Evolutionary conservation across 2,329 filamentous ascomycete genomes (phyloP).

Genomic region (Podosphaera leucotricha): DNA sequence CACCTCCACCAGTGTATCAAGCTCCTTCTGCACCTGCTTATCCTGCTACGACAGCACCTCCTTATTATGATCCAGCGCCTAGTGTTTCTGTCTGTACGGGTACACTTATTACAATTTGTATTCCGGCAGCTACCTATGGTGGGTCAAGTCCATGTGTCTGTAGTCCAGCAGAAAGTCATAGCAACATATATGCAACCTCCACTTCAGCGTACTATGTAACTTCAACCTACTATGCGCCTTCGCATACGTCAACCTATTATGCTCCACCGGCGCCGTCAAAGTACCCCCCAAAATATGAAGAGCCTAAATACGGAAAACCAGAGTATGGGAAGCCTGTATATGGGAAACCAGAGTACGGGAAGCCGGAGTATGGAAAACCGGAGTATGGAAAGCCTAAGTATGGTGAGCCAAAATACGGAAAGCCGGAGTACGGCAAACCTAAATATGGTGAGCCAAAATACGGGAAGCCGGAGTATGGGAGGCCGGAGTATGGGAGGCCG

Average conservation of each 20-base stretch:
- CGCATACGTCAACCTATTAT: not conserved
- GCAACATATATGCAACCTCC: not conserved
- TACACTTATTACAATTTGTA: not conserved
- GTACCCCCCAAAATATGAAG: not conserved
- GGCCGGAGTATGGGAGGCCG: too few species aligned
- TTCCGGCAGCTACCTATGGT: not conserved
- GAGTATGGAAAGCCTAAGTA: not conserved
- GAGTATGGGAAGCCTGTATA: not conserved
- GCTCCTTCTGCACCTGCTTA: not conserved
- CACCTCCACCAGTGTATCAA: not conserved
- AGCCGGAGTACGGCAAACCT: not conserved
- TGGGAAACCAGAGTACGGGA: not conserved
- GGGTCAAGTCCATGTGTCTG: not conserved
- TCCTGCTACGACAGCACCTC: not conserved
- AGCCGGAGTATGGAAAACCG: not conserved
- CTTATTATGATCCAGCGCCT: not conserved
- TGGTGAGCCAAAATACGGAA: not conserved
- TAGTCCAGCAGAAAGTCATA: not conserved
- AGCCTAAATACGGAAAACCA: not conserved
- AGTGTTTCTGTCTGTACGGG: not conserved
- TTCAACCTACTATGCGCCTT: too few species aligned
- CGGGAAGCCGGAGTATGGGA: too few species aligned
- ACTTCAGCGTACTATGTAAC: not conserved
- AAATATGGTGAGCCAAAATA: too few species aligned
- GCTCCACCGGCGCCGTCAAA: not conserved